phyloP scores from a whole-genome alignment of 2,329 filamentous ascomycete genomes.

The Penicillium griseofulvum region DNA sequence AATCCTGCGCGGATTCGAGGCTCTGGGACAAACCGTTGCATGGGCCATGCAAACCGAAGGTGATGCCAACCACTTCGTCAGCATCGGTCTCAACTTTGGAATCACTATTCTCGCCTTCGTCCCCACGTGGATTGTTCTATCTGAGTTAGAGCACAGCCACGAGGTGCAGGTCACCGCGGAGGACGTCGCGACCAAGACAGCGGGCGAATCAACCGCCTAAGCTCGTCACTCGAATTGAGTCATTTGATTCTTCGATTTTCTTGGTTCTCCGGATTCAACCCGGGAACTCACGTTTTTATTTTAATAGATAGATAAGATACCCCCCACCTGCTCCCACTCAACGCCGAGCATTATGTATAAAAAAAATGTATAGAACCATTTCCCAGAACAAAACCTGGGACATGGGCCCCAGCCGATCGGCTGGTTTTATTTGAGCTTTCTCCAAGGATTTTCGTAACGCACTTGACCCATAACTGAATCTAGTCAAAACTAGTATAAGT shows the following conservation, averaged over 20 bases:
- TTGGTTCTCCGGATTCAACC: not conserved
- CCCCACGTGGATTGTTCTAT: conserved; percentile 25
- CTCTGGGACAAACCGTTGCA: conserved; percentile 25
- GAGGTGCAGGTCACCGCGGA: conserved; percentile 23
- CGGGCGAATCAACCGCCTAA: not conserved
- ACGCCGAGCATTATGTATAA: conserved; percentile 8
- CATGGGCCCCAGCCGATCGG: not conserved
- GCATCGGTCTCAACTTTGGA: conserved; percentile 26
- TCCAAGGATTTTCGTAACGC: not conserved
- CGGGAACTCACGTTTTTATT: not conserved
- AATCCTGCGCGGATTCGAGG: conserved; percentile 25
- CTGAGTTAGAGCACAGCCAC: conserved; percentile 24
- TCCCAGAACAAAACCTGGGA: not conserved
- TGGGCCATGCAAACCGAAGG: conserved; percentile 27
- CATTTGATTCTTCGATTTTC: conserved; percentile 1
- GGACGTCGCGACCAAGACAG: conserved; percentile 4
- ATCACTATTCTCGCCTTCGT: conserved; percentile 22
- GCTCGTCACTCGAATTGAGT: not conserved
- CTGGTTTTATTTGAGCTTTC: not conserved
- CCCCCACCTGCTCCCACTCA: conserved; percentile 8
- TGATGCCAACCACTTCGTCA: conserved; percentile 24
- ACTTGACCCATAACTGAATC: not conserved
- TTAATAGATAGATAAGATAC: conserved; percentile 7
- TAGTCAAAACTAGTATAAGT: not conserved
- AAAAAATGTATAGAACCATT: conserved; percentile 1